Evolutionary conservation across 2,329 filamentous ascomycete species (phyloP), one percentile per base, ranked within the genome.

Genomic region (Annulohypoxylon truncatum): DNA sequence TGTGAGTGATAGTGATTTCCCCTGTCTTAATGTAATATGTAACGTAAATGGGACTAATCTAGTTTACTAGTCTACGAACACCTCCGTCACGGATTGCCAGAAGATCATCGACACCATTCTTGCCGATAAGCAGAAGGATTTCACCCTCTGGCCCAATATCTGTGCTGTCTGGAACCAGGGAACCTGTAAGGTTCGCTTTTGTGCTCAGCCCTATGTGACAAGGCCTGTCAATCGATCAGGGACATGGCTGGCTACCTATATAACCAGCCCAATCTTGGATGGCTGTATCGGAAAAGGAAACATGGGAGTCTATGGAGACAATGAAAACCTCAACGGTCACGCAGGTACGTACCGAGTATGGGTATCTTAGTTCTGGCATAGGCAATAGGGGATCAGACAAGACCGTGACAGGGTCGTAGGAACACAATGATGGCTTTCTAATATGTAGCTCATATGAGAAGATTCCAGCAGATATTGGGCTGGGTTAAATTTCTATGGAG

Each of bases 321-420:
- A 71, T 47, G 18, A 56, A 2, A 73, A 75, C 61, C 73, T 76
- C 51, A 74, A 75, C 51, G 69, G 74, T 40, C 68, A 72, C 12
- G 62, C 60, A 2, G 74, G 74, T 12, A 75, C 72, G 4, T 76
- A 75, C 40, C 70, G 74, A 38, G 60, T 76, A 2, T 69, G 73
- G 64, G 47, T 76, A 7, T 72, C 71, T 54, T 66, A 62, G 26
- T 47, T 15, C 15, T 42, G 8, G 9, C 3, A 8, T 40, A 20
- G 8, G 22, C n/a, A 9, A 26, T 40, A 15, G 35, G 35, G 35
- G 15, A 20, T 35, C n/a, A n/a, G 13, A 3, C 13, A 13, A 6
- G 12, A 35, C n/a, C 12, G 29, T 3, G 9, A 3, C 3, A 9
- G 9, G 29, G 3, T 33, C 7, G 29, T 18, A 31, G 26, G 22